Evolutionary conservation across 257 asterid genomes (phyloP), one percentile per base, ranked within the genome.

Genomic region (Forsythia suspensa): DNA sequence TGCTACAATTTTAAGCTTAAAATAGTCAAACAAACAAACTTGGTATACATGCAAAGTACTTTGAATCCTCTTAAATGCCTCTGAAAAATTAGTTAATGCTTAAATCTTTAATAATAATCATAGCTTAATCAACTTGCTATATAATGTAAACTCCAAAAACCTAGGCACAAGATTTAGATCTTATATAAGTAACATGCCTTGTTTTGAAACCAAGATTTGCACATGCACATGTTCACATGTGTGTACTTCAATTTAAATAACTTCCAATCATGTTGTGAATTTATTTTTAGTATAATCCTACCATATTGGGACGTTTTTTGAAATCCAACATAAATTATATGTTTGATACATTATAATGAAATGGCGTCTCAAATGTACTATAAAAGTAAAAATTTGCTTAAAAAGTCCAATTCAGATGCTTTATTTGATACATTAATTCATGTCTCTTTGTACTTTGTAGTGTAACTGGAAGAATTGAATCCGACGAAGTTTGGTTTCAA

Each of bases 121-220:
- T 63, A 68, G 75, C 79, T 21, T 79, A 63, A 48, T 59, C 76
- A 78, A 59, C 67, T 82, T 73, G 74, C 52, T 46, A 76, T 71
- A 80, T 71, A 80, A 52, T 59, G 79, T 82, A 29, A 79, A 78
- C 59, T 87, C 80, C 73, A 42, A 74, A 76, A 74, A 61, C 76
- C 78, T 57, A 67, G 80, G 79, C 77, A 70, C 79, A 51, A 63
- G 86, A 83, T 83, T 85, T 84, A 48, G 81, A 82, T 86, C 88
- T 83, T 59, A 75, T 15, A 41, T 43, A 71, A 77, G 81, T 76
- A 85, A 85, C 88, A 86, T 88, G 90, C 82, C 59, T 79, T 77
- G 72, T 77, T 77, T 82, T 5, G 34, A 70, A 77, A 74, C 36
- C 89, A 76, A 86, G 83, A 74, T 70, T 74, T 46, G 36, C 90